Evolutionary conservation across 2,329 filamentous ascomycete genomes (phyloP).

Genomic region (Xylaria hypoxylon): DNA sequence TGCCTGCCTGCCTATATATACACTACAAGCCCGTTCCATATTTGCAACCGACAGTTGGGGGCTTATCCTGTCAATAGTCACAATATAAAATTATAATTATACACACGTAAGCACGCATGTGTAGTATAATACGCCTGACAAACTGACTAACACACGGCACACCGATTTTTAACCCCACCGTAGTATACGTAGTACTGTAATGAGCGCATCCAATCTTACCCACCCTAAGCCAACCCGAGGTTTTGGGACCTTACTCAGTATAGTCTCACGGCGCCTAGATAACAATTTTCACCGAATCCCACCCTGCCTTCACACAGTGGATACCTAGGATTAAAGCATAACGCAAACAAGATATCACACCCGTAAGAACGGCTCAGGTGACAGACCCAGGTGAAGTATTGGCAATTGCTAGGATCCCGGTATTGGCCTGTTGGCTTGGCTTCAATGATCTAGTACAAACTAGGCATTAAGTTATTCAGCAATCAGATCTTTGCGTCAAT

Average conservation of each 20-base stretch:
- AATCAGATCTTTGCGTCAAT: not conserved
- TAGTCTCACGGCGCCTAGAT: constrained; percentile 5
- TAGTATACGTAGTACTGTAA: not conserved
- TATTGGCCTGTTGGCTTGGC: not conserved
- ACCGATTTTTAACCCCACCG: not conserved
- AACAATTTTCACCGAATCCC: not conserved
- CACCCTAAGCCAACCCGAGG: not conserved
- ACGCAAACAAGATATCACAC: not conserved
- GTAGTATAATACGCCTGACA: not conserved
- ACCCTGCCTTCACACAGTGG: not conserved
- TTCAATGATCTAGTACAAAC: not conserved
- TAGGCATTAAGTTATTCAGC: too few species aligned
- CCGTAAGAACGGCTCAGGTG: not conserved
- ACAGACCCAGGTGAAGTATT: not conserved
- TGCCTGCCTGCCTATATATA: not conserved
- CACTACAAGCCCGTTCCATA: not conserved
- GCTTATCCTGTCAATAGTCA: not conserved
- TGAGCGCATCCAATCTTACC: not conserved
- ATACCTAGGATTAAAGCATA: too few species aligned
- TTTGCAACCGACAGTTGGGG: not conserved
- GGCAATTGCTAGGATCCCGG: not conserved
- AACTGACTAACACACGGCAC: too few species aligned
- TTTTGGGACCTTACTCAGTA: not conserved
- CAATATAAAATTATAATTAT: not conserved
- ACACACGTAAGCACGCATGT: not conserved